phyloP scores from a whole-genome alignment of 2,329 filamentous ascomycete genomes.

The Aspergillus eucalypticola region DNA sequence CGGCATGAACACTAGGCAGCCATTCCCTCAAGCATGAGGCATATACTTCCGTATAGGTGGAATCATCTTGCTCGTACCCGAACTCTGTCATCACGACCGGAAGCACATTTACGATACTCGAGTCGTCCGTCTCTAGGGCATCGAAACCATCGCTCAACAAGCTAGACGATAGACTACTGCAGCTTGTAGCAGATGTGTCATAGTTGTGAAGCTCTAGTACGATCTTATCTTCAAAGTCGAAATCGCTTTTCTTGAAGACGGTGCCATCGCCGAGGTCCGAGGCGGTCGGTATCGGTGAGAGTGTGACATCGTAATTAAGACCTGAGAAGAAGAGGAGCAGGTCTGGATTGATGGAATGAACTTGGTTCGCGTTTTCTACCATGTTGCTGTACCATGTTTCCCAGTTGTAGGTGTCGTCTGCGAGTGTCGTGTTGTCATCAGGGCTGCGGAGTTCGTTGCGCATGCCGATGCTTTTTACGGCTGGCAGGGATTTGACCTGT shows the following conservation, averaged over 20 bases:
- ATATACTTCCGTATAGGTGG: constrained; percentile 53
- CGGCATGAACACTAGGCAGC: constrained; percentile 51
- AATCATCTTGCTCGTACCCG: constrained; percentile 52
- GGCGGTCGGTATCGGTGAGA: constrained; percentile 39
- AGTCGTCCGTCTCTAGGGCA: constrained; percentile 36
- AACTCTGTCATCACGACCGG: constrained; percentile 48
- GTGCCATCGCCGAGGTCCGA: constrained; percentile 37
- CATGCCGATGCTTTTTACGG: constrained; percentile 34
- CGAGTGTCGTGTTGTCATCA: constrained; percentile 10
- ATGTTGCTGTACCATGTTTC: constrained; percentile 48
- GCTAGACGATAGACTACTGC: constrained; percentile 35
- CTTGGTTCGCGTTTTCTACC: constrained; percentile 41
- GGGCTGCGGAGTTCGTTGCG: constrained; percentile 45
- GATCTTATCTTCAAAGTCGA: constrained; percentile 46
- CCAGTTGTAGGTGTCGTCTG: constrained; percentile 46
- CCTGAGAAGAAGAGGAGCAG: constrained; percentile 53
- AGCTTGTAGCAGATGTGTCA: constrained; percentile 41
- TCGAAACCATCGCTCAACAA: constrained; percentile 46
- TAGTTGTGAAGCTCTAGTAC: constrained; percentile 55
- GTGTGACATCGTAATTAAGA: constrained; percentile 47
- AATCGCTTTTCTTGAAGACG: constrained; percentile 41
- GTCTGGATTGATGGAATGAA: constrained; percentile 47
- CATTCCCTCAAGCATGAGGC: constrained; percentile 54
- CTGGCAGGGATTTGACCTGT: constrained; percentile 25
- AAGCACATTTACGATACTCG: constrained; percentile 36